These are phyloP conservation scores for Blastobotrys proliferans DNA, from an alignment of 1,139 yeast genomes.

Conservation along the genomic window DNA sequence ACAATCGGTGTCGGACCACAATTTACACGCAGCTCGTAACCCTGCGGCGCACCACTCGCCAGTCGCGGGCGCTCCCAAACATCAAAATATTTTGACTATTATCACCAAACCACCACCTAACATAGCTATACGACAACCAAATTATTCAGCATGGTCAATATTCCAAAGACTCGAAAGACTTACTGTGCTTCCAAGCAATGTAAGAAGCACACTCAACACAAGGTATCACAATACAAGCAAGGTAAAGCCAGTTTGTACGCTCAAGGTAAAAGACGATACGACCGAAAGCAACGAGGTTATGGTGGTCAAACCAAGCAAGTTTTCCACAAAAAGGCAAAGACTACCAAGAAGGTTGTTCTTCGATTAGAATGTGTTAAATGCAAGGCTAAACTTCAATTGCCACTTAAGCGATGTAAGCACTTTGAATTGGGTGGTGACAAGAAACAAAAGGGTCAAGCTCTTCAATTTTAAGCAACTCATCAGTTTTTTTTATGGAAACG, in stretches of 20 bases:
- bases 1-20: too few species aligned
- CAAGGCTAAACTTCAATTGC: conserved; percentile 98
- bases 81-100: too few species aligned
- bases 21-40: too few species aligned
- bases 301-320: conserved; percentile 99
- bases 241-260: conserved; percentile 99
- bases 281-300: conserved; percentile 99
- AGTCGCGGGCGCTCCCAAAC: too few species aligned
- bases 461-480: conserved; percentile 77
- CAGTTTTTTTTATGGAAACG: conserved; percentile 5
- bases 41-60: too few species aligned
- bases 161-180: conserved; percentile 99
- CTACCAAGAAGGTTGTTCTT: conserved; percentile 99
- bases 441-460: conserved; percentile 99
- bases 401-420: conserved; percentile 99
- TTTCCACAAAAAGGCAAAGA: conserved; percentile 99
- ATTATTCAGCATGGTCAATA: conserved; percentile 66
- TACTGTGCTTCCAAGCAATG: conserved; percentile 99
- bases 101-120: not conserved
- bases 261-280: conserved; percentile 99
- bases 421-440: conserved; percentile 99
- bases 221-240: conserved; percentile 99
- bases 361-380: conserved; percentile 98
- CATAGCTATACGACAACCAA: conserved; percentile 1
- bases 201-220: conserved; percentile 99